Evolutionary conservation across 73 alveolate genomes (phyloP).

Genomic region (Paramecium primaurelia): DNA sequence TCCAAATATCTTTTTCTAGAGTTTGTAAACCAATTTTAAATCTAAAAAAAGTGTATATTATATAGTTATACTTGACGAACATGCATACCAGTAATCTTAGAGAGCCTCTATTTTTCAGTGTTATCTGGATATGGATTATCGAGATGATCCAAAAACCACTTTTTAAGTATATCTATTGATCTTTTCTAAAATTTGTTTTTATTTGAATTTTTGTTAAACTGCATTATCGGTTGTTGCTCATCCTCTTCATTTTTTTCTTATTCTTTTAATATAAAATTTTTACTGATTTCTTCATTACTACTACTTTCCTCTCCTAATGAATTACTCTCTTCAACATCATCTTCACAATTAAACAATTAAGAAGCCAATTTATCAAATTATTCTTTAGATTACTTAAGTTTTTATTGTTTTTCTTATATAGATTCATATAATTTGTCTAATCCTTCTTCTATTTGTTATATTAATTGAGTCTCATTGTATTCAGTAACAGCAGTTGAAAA

Average conservation of each 20-base stretch:
- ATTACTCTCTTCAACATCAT: not conserved
- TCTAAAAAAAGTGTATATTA: not conserved
- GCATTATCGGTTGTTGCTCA: not conserved
- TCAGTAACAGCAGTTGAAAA: not conserved
- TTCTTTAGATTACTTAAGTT: conserved; percentile 10
- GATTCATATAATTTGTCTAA: conserved; percentile 14
- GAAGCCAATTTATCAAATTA: conserved; percentile 6
- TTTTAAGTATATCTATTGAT: conserved; percentile 34
- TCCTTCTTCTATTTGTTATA: not conserved
- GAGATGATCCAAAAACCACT: conserved; percentile 46
- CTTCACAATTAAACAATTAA: conserved; percentile 7
- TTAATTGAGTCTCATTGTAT: not conserved
- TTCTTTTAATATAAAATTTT: not conserved
- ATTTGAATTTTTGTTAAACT: conserved; percentile 29
- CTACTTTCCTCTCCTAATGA: not conserved
- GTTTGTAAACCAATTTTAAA: conserved; percentile 42
- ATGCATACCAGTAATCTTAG: conserved; percentile 35
- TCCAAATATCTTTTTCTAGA: conserved; percentile 38
- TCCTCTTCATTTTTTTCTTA: not conserved
- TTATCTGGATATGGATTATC: conserved; percentile 51
- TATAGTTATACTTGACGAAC: not conserved
- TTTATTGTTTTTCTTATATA: not conserved
- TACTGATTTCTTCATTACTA: conserved; percentile 16
- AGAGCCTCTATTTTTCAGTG: not conserved
- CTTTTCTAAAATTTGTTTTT: conserved; percentile 23